phyloP scores from a whole-genome alignment of 768 basidiomycete genomes.

The Termitomyces sp. region DNA sequence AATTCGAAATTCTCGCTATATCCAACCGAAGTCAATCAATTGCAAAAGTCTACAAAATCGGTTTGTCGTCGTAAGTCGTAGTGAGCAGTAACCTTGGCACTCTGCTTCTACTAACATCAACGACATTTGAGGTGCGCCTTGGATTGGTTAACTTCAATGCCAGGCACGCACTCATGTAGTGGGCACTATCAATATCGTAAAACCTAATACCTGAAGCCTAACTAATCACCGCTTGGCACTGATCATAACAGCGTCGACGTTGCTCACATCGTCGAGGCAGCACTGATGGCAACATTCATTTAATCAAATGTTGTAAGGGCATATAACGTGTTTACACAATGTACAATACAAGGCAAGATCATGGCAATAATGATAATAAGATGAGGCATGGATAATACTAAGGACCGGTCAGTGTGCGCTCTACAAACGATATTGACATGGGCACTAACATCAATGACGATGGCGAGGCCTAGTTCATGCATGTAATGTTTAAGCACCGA shows the following conservation, averaged over 20 bases:
- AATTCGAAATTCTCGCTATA: too few relatives aligned
- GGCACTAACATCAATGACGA: not conserved
- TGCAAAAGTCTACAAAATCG: too few relatives aligned
- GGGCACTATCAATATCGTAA: too few relatives aligned
- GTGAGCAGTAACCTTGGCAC: too few relatives aligned
- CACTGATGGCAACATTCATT: not conserved
- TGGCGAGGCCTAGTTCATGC: not conserved
- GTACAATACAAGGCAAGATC: not conserved
- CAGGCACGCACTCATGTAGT: too few relatives aligned
- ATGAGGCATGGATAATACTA: not conserved
- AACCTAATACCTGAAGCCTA: too few relatives aligned
- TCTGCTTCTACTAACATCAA: too few relatives aligned
- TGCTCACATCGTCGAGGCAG: not conserved
- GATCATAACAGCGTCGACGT: not conserved
- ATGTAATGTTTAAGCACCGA: conserved; percentile 55
- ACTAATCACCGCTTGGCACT: not conserved
- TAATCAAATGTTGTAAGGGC: not conserved
- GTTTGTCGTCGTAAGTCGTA: too few relatives aligned
- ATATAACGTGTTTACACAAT: not conserved
- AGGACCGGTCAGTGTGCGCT: not conserved
- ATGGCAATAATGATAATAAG: not conserved
- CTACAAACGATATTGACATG: not conserved
- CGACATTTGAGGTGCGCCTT: too few relatives aligned
- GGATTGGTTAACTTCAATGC: too few relatives aligned
- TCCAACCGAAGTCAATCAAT: too few relatives aligned